Percentiles rank a stretch among this genome's conserved stretches.
phyloP scores from a whole-genome alignment of 495 filamentous ascomycete genomes.

The Monascus purpureus region DNA sequence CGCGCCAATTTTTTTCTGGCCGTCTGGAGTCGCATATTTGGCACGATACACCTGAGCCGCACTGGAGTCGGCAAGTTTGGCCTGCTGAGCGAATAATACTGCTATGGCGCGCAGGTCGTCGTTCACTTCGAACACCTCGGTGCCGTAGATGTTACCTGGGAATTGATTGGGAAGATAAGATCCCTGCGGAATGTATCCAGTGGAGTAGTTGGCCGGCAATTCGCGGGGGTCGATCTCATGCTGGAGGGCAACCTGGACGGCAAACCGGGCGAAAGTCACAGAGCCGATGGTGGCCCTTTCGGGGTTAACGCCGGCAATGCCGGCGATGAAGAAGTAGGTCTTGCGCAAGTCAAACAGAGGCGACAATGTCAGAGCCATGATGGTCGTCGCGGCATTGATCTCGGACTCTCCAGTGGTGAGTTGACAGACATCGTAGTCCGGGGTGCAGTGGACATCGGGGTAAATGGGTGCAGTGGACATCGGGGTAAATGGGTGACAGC shows the following conservation, averaged over 20 bases:
- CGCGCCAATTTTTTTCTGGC: constrained; percentile 36
- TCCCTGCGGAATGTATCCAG: constrained; percentile 54
- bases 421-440: constrained; percentile 45
- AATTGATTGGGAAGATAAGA: constrained; percentile 39
- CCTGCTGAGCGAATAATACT: constrained; percentile 38
- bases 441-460: constrained; percentile 49
- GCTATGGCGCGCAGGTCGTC: constrained; percentile 42
- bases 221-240: constrained; percentile 63
- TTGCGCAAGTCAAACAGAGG: constrained; percentile 47
- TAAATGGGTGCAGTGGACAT: constrained; percentile 52
- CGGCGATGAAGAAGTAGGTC: constrained; percentile 59
- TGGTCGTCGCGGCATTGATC: constrained; percentile 60
- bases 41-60: constrained; percentile 43
- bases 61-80: constrained; percentile 40
- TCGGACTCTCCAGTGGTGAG: constrained; percentile 45
- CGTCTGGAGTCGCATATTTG: constrained; percentile 32
- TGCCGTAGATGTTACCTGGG: constrained; percentile 53
- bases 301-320: constrained; percentile 62
- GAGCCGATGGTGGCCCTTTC: constrained; percentile 45
- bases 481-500: constrained; percentile 48
- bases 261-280: constrained; percentile 53
- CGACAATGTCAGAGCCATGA: constrained; percentile 44
- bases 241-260: constrained; percentile 59
- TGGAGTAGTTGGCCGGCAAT: constrained; percentile 48
- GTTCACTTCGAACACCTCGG: constrained; percentile 66